These are phyloP conservation scores for Leersia perrieri DNA, from an alignment of 176 grass and related monocot species.

Conservation along the genomic window DNA sequence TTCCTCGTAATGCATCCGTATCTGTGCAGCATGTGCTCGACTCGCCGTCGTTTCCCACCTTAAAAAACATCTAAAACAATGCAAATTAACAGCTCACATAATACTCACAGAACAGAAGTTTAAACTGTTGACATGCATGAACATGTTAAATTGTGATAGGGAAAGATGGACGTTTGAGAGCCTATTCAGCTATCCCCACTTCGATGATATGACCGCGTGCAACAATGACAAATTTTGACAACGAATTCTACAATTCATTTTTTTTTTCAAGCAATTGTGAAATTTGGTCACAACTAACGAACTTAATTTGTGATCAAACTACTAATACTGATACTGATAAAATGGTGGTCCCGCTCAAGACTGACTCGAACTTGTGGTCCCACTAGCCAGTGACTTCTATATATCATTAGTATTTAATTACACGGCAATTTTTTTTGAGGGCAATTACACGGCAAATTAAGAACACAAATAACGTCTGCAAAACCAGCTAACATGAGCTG, in stretches of 20 bases:
- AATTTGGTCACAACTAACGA: not conserved
- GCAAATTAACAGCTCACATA: not conserved
- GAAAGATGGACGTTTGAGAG: not conserved
- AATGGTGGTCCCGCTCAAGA: not conserved
- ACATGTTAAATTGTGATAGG: not conserved
- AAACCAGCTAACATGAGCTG: not conserved
- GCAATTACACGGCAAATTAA: not conserved
- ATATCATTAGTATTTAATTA: not conserved
- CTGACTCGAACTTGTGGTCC: not conserved
- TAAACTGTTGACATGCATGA: not conserved
- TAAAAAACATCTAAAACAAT: not conserved
- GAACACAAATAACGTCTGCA: not conserved
- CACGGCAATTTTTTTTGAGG: too few relatives aligned
- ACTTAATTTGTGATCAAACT: not conserved
- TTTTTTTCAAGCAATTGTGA: not conserved
- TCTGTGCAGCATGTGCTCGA: conserved; percentile 25
- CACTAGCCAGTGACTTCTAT: not conserved
- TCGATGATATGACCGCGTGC: not conserved
- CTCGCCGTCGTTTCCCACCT: conserved; percentile 5
- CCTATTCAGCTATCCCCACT: not conserved
- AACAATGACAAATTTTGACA: conserved; percentile 4
- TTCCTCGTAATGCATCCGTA: conserved; percentile 35
- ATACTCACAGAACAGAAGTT: not conserved
- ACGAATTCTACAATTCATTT: not conserved
- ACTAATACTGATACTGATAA: not conserved